Percentiles rank a stretch among this genome's conserved stretches.
Conservation (phyloP, 257 asterid species). For the Oldenlandia corymbosa region DNA sequence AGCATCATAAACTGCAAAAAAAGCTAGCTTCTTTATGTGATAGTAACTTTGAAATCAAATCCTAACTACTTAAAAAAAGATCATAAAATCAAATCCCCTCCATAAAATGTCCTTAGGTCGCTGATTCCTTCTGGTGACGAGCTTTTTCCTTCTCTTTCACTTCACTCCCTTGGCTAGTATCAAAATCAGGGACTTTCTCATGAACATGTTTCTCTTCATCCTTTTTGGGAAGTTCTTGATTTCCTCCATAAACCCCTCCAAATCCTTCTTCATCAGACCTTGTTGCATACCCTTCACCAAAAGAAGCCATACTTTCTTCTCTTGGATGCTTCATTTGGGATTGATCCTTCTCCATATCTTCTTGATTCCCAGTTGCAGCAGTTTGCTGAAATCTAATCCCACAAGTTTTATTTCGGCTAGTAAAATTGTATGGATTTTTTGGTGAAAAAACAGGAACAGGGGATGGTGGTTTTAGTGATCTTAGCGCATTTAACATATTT, state of each 20-base stretch:
- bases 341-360: not conserved
- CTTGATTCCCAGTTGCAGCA: not conserved
- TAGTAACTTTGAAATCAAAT: no score
- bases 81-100: no score
- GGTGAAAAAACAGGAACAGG: constrained; percentile 9
- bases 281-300: constrained; percentile 65
- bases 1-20: no score
- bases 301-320: constrained; percentile 45
- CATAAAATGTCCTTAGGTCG: no score
- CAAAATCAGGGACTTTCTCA: constrained; percentile 6
- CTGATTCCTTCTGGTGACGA: constrained; percentile 36
- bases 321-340: not conserved
- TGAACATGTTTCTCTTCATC: constrained; percentile 24
- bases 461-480: constrained; percentile 19
- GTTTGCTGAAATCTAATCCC: constrained; percentile 24
- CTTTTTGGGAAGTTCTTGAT: constrained; percentile 20
- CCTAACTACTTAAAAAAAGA: no score
- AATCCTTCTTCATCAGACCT: constrained; percentile 77
- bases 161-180: constrained; percentile 41
- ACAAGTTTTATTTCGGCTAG: not conserved
- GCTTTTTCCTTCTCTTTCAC: constrained; percentile 62
- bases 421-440: not conserved
- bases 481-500: constrained; percentile 30
- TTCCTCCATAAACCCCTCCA: constrained; percentile 54
- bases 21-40: no score